Percentiles rank a stretch among this genome's conserved stretches.
Conservation (phyloP, 768 basidiomycete genomes). For the Megacollybia marginata region DNA sequence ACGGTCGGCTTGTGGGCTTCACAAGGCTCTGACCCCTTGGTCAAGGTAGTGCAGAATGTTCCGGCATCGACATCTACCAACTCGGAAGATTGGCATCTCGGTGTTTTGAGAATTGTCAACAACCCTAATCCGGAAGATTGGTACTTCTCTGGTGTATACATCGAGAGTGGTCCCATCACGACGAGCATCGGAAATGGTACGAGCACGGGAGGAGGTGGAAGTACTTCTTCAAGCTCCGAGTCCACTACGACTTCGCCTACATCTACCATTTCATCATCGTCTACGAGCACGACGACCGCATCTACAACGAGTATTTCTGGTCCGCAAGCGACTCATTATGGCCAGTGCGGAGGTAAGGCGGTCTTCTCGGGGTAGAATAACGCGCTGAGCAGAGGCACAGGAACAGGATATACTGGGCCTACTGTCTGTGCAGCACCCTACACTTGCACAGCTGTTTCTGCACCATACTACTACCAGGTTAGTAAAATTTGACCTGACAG, state of each 20-base stretch:
- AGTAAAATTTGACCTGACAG: too few species aligned
- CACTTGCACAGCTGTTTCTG: constrained; percentile 39
- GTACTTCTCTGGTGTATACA: constrained; percentile 55
- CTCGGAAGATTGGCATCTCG: constrained; percentile 55
- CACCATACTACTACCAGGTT: constrained; percentile 50
- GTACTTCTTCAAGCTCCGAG: constrained; percentile 5
- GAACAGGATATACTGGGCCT: constrained; percentile 38
- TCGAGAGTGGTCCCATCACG: constrained; percentile 50
- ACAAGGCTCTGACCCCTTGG: constrained; percentile 38
- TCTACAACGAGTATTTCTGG: constrained; percentile 26
- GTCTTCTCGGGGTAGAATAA: neutral
- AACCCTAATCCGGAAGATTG: constrained; percentile 42
- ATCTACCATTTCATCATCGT: constrained; percentile 14
- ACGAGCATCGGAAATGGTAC: constrained; percentile 37
- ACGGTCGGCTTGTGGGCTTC: constrained; percentile 56
- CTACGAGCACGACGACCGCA: constrained; percentile 14
- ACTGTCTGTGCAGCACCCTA: constrained; percentile 34
- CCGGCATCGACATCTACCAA: constrained; percentile 48
- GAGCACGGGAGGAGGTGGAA: constrained; percentile 11
- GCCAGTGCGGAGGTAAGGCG: constrained; percentile 44
- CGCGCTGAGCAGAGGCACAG: constrained; percentile 12
- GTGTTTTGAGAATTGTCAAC: constrained; percentile 49
- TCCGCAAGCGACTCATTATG: constrained; percentile 35
- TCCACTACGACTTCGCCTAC: constrained; percentile 10
- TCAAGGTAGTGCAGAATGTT: constrained; percentile 40